Evolutionary conservation across 495 filamentous ascomycete species (phyloP).

Genomic region (Aspergillus incahuasiensis): DNA sequence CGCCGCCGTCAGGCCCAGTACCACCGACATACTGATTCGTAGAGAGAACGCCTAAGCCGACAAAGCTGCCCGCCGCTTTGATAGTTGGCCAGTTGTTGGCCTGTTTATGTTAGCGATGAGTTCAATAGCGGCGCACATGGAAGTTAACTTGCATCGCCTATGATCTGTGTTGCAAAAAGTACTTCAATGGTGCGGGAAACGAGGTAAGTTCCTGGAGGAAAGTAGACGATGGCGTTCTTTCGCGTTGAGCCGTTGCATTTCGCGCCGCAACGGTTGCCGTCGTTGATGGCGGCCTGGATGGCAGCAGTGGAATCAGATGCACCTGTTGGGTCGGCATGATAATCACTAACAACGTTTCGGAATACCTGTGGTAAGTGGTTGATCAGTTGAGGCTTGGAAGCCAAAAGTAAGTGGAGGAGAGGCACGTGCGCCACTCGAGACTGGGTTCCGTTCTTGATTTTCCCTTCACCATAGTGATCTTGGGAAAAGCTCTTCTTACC

Average conservation of each 20-base stretch:
- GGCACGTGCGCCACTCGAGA: background rate
- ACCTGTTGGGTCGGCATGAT: slow-evolving; percentile 5
- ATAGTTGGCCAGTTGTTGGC: slow-evolving; percentile 24
- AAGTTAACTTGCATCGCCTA: slow-evolving; percentile 48
- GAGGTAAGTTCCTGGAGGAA: slow-evolving; percentile 54
- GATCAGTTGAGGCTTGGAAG: background rate
- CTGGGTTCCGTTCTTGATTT: background rate
- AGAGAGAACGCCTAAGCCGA: slow-evolving; percentile 7
- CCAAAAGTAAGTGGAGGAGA: too few species aligned
- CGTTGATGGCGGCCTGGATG: slow-evolving; percentile 51
- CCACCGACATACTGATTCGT: slow-evolving; percentile 10
- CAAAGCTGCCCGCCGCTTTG: slow-evolving; percentile 4
- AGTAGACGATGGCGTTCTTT: slow-evolving; percentile 53
- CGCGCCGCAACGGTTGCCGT: slow-evolving; percentile 41
- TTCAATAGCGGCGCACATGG: too few species aligned
- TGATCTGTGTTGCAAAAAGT: slow-evolving; percentile 53
- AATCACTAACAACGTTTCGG: slow-evolving; percentile 5
- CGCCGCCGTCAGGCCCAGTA: slow-evolving; percentile 5
- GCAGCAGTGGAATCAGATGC: slow-evolving; percentile 37
- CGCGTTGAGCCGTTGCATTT: slow-evolving; percentile 36
- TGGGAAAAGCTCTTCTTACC: background rate
- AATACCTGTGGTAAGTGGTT: background rate
- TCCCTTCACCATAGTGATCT: background rate
- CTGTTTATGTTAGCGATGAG: background rate
- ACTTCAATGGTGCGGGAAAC: slow-evolving; percentile 44